Percentiles rank a stretch among this genome's conserved stretches.
Conservation (phyloP, 1,284 basidiomycete species). For the Meripilus lineatus region DNA sequence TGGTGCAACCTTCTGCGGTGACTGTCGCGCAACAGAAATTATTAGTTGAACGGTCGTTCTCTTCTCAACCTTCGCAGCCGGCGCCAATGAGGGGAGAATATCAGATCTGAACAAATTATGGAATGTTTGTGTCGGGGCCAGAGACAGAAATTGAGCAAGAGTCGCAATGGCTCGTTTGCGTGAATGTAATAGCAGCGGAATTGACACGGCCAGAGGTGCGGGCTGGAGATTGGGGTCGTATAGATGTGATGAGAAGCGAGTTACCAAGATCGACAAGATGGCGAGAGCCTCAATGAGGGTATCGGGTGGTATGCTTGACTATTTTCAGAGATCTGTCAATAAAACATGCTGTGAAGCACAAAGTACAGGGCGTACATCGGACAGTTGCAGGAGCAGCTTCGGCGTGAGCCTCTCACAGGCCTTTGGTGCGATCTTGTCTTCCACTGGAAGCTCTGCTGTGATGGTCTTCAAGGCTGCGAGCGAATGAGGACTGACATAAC, state of each 20-base stretch:
- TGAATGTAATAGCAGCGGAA: conserved; percentile 70
- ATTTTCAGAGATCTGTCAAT: no score
- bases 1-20: conserved; percentile 59
- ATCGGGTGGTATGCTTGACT: conserved; percentile 75
- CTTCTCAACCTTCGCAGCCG: conserved; percentile 51
- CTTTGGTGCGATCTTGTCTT: conserved; percentile 71
- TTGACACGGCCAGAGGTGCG: conserved; percentile 67
- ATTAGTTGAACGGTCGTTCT: conserved; percentile 78
- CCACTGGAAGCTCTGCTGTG: conserved; percentile 81
- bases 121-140: conserved; percentile 55
- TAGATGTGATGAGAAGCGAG: conserved; percentile 77
- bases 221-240: conserved; percentile 47
- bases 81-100: conserved; percentile 58
- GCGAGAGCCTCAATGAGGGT: conserved; percentile 86
- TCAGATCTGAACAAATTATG: conserved; percentile 47
- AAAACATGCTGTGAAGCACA: no score
- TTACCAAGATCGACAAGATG: conserved; percentile 88
- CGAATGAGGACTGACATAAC: conserved; percentile 2
- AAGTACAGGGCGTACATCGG: conserved; percentile 51
- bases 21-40: conserved; percentile 72
- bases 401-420: conserved; percentile 85
- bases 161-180: conserved; percentile 89
- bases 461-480: conserved; percentile 89
- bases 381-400: conserved; percentile 75
- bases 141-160: conserved; percentile 75